These are phyloP conservation scores for Fusarium anthophilum DNA, from an alignment of 2,329 filamentous ascomycete species.

Conservation along the genomic window DNA sequence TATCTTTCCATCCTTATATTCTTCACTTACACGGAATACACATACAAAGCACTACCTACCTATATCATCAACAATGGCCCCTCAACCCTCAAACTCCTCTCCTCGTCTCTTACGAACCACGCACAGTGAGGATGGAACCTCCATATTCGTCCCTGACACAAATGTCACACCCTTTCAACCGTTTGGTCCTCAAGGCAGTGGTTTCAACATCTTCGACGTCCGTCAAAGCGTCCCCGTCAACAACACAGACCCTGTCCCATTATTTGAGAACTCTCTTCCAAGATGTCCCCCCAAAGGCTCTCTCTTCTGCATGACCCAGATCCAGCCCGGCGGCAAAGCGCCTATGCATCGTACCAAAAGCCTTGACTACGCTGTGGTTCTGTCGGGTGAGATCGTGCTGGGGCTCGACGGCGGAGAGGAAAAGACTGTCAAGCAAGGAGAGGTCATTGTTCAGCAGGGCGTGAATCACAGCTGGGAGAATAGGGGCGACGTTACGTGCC, in stretches of 20 bases:
- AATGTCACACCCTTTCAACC: slow-evolving; percentile 5
- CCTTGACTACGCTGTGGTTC: slow-evolving; percentile 52
- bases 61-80: background rate
- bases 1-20: background rate
- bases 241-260: slow-evolving; percentile 26
- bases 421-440: slow-evolving; percentile 48
- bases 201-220: slow-evolving; percentile 17
- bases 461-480: slow-evolving; percentile 58
- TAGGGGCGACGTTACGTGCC: slow-evolving; percentile 47
- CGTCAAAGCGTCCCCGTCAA: slow-evolving; percentile 28
- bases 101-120: slow-evolving; percentile 10
- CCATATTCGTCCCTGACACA: slow-evolving; percentile 11
- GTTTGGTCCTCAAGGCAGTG: slow-evolving; percentile 14
- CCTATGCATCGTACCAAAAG: slow-evolving; percentile 56
- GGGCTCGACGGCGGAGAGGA: slow-evolving; percentile 53
- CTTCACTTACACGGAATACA: background rate
- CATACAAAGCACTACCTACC: background rate
- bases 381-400: slow-evolving; percentile 53
- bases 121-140: slow-evolving; percentile 3
- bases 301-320: slow-evolving; percentile 48
- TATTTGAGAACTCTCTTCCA: slow-evolving; percentile 40
- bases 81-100: background rate
- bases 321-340: slow-evolving; percentile 41
- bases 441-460: slow-evolving; percentile 54
- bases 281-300: slow-evolving; percentile 49